Conservation (phyloP, 208 protist genomes). For the Trypanosoma melophagium region DNA sequence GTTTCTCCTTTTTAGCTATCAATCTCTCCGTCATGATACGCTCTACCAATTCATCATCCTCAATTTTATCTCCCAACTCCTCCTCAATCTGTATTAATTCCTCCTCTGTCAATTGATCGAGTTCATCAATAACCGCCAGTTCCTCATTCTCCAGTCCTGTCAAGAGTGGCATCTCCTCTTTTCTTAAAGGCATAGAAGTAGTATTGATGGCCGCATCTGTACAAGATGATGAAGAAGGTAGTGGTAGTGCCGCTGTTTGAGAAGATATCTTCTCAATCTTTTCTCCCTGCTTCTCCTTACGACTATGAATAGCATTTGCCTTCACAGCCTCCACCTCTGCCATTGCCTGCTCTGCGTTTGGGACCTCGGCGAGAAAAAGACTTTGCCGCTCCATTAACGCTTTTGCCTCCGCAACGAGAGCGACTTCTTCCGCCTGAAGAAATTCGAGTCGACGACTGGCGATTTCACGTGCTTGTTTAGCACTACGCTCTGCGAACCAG, state of each 20-base stretch:
- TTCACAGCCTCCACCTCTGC: conserved; percentile 34
- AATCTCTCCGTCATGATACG: conserved; percentile 74
- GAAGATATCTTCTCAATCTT: not conserved
- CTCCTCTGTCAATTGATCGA: conserved; percentile 78
- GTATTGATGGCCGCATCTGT: too few species aligned
- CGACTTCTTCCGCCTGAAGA: conserved; percentile 59
- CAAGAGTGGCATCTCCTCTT: conserved; percentile 2
- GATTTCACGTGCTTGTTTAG: conserved; percentile 71
- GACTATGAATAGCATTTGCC: conserved; percentile 1
- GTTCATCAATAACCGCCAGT: conserved; percentile 68
- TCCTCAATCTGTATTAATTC: conserved; percentile 77
- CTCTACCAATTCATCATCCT: conserved; percentile 75
- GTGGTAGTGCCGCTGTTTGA: too few species aligned
- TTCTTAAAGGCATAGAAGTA: not conserved
- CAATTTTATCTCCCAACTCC: conserved; percentile 63
- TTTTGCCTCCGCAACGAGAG: conserved; percentile 61
- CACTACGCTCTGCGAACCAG: conserved; percentile 89
- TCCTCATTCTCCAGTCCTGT: conserved; percentile 19
- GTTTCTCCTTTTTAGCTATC: conserved; percentile 82
- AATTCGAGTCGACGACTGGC: conserved; percentile 64
- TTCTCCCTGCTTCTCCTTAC: not conserved
- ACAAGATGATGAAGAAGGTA: too few species aligned
- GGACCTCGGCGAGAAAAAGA: conserved; percentile 74
- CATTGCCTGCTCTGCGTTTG: conserved; percentile 54
- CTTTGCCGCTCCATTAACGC: conserved; percentile 43